Conservation (phyloP, 2,329 filamentous ascomycete species). For the Verticillium nonalfalfae region DNA sequence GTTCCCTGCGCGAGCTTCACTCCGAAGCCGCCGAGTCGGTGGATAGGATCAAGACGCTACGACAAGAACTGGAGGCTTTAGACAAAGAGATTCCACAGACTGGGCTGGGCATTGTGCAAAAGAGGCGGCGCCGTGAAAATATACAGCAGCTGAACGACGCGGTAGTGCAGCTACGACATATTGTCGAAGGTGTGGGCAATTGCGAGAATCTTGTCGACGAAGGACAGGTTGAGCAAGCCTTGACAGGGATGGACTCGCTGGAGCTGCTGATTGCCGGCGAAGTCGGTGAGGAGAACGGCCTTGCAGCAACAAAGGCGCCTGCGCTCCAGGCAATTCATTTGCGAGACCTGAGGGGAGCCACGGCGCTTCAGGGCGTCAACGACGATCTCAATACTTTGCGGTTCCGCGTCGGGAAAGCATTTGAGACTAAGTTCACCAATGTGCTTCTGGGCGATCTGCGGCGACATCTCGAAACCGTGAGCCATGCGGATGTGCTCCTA, state of each 20-base stretch:
- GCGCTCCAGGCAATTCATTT: slow-evolving; percentile 28
- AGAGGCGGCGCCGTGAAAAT: slow-evolving; percentile 78
- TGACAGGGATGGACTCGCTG: slow-evolving; percentile 69
- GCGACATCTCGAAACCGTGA: slow-evolving; percentile 69
- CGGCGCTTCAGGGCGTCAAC: slow-evolving; percentile 73
- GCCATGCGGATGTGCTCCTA: slow-evolving; percentile 66
- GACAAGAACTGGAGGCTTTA: slow-evolving; percentile 71
- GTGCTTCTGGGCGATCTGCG: slow-evolving; percentile 74
- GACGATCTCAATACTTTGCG: slow-evolving; percentile 71
- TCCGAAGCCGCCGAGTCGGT: slow-evolving; percentile 90
- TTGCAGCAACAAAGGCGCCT: slow-evolving; percentile 17
- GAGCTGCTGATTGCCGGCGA: slow-evolving; percentile 78
- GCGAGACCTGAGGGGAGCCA: slow-evolving; percentile 69
- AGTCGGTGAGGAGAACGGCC: slow-evolving; percentile 26
- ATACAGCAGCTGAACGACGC: slow-evolving; percentile 75
- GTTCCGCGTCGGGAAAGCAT: slow-evolving; percentile 77
- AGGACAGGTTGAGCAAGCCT: slow-evolving; percentile 75
- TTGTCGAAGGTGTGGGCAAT: slow-evolving; percentile 66
- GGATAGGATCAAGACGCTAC: slow-evolving; percentile 71
- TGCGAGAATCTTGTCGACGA: slow-evolving; percentile 79
- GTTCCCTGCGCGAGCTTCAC: slow-evolving; percentile 84
- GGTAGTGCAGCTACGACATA: slow-evolving; percentile 72
- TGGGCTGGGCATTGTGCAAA: slow-evolving; percentile 78
- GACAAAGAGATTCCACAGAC: slow-evolving; percentile 83
- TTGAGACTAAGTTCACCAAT: slow-evolving; percentile 73